Conservation (phyloP, 208 protist species). For the Trypanosoma lewisi region DNA sequence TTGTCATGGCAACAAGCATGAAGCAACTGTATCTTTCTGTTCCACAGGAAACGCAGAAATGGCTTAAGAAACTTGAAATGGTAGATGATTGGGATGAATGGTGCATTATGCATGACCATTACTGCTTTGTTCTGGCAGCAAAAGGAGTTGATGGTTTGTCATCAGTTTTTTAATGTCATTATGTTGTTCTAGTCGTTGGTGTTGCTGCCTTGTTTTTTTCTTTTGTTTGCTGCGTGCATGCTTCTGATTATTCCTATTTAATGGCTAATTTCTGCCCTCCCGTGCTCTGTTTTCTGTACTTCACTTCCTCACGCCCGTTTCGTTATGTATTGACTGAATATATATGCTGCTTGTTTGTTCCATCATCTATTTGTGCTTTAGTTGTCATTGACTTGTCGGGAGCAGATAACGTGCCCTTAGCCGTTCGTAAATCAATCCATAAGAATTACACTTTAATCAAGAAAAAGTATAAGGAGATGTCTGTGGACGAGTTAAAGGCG, state of each 20-base stretch:
- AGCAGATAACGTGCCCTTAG: background rate
- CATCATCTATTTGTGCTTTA: background rate
- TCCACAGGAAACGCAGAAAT: slow-evolving; percentile 52
- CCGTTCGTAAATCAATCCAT: background rate
- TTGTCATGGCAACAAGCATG: slow-evolving; percentile 72
- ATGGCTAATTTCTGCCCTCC: too few relatives aligned
- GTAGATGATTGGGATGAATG: slow-evolving; percentile 93
- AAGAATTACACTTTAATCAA: background rate
- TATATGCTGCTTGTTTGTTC: too few relatives aligned
- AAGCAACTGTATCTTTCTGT: slow-evolving; percentile 75
- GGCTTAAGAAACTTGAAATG: slow-evolving; percentile 84
- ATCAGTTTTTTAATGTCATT: slow-evolving; percentile 25
- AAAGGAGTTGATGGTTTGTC: slow-evolving; percentile 42
- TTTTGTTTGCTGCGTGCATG: slow-evolving; percentile 16
- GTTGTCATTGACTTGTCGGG: background rate
- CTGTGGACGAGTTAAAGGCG: slow-evolving; percentile 67
- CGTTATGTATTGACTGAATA: too few relatives aligned
- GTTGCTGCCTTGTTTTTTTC: slow-evolving; percentile 12
- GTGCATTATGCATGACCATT: slow-evolving; percentile 92
- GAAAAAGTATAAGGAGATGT: slow-evolving; percentile 36
- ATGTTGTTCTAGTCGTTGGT: slow-evolving; percentile 7
- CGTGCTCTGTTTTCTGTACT: too few relatives aligned
- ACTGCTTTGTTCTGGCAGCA: slow-evolving; percentile 83
- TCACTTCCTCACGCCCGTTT: too few relatives aligned
- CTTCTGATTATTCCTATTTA: background rate